Evolutionary conservation across 768 basidiomycete genomes (phyloP), one percentile per base, ranked within the genome.

Genomic region (Phallus indusiatus): DNA sequence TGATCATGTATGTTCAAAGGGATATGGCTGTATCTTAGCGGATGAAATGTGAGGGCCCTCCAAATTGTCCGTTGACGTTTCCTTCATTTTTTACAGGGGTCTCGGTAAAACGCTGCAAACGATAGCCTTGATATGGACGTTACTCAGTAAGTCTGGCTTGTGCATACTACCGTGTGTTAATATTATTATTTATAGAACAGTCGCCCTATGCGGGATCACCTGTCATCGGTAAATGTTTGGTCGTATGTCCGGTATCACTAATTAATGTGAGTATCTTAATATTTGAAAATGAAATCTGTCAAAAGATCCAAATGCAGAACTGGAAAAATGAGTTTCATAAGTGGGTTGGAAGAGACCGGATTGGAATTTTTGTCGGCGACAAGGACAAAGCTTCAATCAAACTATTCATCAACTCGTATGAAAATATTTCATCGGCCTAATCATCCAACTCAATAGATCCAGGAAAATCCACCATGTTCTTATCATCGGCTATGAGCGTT

Each of bases 31-130:
- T 65, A 96, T 99, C 63, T 79, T 99, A 35, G 96, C 95, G 1
- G 96, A 99, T 71, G 96, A 98, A 66, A 95, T 96, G 93, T 91
- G 62, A 35, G 71, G 54, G 51, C 52, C 20, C 52, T 20, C 17
- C 52, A 35, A 24, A 55, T 34, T 54, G 17, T 66, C 18, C 65
- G 52, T 49, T 61, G 60, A 37, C 42, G 20, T 56, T 21, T 53
- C 17, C 35, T n/a, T 33, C 11, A 60, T 36, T 18, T 50, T 54
- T 20, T 10, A 21, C 76, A 86, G 94, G 94, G 95, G 95, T 53
- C 81, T 99, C 53, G 96, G 96, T n/a, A 99, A 99, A 75, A 96
- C 94, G 1, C 72, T 93, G 8, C 90, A 94, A 84, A 94, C 94
- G 0, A 94, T 99, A 56, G 76, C 85, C n/a, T 78, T 99, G 14